phyloP scores from a whole-genome alignment of 129 eudicot genomes.

The Artemisia tridentata region DNA sequence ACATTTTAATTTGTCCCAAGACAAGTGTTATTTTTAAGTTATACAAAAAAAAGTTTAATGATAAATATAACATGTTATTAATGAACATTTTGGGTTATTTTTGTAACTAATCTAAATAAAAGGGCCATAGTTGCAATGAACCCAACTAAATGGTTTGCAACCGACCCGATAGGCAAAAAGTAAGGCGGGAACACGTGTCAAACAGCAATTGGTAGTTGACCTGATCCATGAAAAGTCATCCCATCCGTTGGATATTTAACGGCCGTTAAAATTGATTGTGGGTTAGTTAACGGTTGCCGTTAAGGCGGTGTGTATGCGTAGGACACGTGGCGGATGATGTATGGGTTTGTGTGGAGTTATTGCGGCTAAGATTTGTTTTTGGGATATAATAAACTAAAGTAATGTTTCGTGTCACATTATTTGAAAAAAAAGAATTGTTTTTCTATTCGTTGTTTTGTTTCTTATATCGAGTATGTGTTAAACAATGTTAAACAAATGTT shows the following conservation, averaged over 20 bases:
- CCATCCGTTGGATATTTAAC: conserved; percentile 46
- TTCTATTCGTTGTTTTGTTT: no score
- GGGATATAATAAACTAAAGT: no score
- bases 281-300: not conserved
- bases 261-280: no score
- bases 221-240: conserved; percentile 36
- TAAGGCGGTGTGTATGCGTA: not conserved
- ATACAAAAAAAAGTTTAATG: no score
- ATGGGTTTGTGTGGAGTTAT: not conserved
- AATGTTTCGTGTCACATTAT: not conserved
- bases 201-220: conserved; percentile 22
- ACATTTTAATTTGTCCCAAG: no score
- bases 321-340: not conserved
- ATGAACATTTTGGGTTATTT: not conserved
- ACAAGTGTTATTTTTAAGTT: no score
- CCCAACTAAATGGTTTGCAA: conserved; percentile 27
- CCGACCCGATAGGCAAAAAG: conserved; percentile 26
- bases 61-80: no score
- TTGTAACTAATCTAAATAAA: not conserved
- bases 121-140: conserved; percentile 6
- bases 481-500: no score
- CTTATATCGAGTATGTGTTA: no score
- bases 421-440: no score
- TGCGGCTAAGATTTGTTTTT: not conserved
- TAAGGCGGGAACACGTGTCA: conserved; percentile 42